Percentiles rank a stretch among this genome's conserved stretches.
Evolutionary conservation across 2,329 filamentous ascomycete genomes (phyloP).

Genomic region (Fusarium palustre): DNA sequence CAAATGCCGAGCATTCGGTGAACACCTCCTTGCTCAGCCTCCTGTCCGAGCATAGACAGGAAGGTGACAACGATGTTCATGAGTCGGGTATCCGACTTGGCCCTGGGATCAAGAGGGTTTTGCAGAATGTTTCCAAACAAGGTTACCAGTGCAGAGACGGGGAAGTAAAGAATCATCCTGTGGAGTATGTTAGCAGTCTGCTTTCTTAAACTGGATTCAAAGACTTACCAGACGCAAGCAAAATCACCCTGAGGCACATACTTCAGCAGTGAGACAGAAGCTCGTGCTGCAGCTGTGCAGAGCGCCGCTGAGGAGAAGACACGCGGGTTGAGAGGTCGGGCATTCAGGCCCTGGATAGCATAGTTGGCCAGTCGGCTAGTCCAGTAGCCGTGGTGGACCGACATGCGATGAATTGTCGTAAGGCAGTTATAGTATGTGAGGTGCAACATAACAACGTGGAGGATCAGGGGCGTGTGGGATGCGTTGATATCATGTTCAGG

Average conservation of each 20-base stretch:
- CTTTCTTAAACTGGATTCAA: background rate
- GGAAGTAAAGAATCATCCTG: constrained; percentile 94
- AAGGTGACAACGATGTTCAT: constrained; percentile 96
- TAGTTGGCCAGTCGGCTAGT: constrained; percentile 94
- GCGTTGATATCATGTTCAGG: constrained; percentile 97
- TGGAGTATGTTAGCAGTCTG: constrained; percentile 45
- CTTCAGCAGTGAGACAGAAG: constrained; percentile 92
- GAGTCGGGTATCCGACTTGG: constrained; percentile 86
- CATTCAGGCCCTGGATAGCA: constrained; percentile 93
- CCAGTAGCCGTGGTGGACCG: constrained; percentile 97
- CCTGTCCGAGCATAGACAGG: constrained; percentile 86
- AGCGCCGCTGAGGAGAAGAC: constrained; percentile 94
- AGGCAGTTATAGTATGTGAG: constrained; percentile 98
- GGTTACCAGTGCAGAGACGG: constrained; percentile 93
- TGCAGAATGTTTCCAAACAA: constrained; percentile 97
- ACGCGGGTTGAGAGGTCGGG: constrained; percentile 88
- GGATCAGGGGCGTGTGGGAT: constrained; percentile 89
- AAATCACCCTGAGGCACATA: constrained; percentile 97
- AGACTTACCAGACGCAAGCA: constrained; percentile 88
- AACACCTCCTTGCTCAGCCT: constrained; percentile 90
- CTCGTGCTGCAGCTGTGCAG: constrained; percentile 91
- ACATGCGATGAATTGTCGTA: constrained; percentile 98
- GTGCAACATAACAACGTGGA: constrained; percentile 94
- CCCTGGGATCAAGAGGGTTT: constrained; percentile 89
- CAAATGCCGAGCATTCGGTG: constrained; percentile 94